phyloP scores from a whole-genome alignment of 257 asterid genomes.

The Solanum bulbocastanum region DNA sequence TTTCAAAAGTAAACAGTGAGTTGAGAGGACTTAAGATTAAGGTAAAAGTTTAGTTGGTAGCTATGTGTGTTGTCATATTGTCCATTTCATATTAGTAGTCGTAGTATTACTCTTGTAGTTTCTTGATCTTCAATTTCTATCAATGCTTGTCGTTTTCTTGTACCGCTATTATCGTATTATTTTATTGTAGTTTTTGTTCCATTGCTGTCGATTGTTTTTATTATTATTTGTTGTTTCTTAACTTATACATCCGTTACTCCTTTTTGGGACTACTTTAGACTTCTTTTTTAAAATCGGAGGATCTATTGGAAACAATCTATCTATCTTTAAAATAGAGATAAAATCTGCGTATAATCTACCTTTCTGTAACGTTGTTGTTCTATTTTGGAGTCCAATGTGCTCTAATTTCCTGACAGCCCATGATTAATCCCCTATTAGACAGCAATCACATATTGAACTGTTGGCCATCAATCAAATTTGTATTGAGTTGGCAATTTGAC shows the following conservation, averaged over 20 bases:
- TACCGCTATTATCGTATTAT: too few species aligned
- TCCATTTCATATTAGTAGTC: not conserved
- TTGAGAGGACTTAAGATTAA: not conserved
- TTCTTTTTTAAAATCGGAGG: too few species aligned
- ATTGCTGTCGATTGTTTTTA: not conserved
- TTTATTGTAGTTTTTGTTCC: not conserved
- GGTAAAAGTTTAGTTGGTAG: not conserved
- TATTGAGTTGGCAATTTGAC: not conserved
- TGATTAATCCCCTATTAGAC: not conserved
- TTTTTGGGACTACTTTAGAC: not conserved
- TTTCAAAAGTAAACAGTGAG: not conserved
- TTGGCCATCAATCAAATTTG: not conserved
- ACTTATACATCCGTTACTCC: fast-evolving
- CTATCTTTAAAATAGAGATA: too few species aligned
- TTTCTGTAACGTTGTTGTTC: not conserved
- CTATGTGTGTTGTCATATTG: not conserved
- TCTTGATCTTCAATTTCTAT: not conserved
- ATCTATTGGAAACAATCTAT: too few species aligned
- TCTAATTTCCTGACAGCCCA: not conserved
- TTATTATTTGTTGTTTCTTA: not conserved
- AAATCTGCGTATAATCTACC: too few species aligned
- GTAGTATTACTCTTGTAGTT: not conserved
- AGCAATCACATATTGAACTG: not conserved
- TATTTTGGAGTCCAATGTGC: not conserved
- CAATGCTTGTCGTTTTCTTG: too few species aligned